Conservation (phyloP, 2,329 filamentous ascomycete genomes). For the Fusarium guadeloupense region DNA sequence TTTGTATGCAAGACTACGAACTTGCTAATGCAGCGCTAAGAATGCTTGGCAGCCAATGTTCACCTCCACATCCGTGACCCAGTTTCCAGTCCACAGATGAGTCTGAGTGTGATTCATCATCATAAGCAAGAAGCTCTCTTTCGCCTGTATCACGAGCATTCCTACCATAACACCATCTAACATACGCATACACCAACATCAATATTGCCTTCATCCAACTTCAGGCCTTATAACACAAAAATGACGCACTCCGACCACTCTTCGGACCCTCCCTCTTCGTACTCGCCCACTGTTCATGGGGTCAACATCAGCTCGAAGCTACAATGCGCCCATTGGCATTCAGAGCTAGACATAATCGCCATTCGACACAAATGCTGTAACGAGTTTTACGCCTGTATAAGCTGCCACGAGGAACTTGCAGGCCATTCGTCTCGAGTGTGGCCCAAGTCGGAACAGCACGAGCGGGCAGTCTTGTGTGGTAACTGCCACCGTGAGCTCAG, state of each 20-base stretch:
- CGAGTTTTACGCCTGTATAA: slow-evolving; percentile 23
- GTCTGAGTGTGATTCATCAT: too few relatives aligned
- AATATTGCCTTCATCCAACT: too few relatives aligned
- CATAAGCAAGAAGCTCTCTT: too few relatives aligned
- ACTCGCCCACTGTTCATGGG: background rate
- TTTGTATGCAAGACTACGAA: too few relatives aligned
- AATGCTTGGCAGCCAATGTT: too few relatives aligned
- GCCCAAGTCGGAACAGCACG: slow-evolving; percentile 4
- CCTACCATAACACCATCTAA: too few relatives aligned
- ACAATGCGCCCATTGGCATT: slow-evolving; percentile 15
- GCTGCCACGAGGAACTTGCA: slow-evolving; percentile 13
- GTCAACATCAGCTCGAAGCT: slow-evolving; percentile 1
- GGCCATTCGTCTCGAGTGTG: slow-evolving; percentile 2
- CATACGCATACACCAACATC: too few relatives aligned
- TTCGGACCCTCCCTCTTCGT: accelerated
- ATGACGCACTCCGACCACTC: slow-evolving; percentile 5
- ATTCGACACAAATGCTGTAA: slow-evolving; percentile 18
- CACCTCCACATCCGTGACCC: too few relatives aligned
- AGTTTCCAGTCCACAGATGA: too few relatives aligned
- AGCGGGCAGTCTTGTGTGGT: slow-evolving; percentile 10
- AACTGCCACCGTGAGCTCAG: background rate
- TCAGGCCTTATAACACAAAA: background rate
- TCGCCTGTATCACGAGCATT: too few relatives aligned
- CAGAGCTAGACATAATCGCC: slow-evolving; percentile 15
- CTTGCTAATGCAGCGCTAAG: too few relatives aligned